Conservation (phyloP, 2,329 filamentous ascomycete species). For the Aotearoamyces nothofagi region DNA sequence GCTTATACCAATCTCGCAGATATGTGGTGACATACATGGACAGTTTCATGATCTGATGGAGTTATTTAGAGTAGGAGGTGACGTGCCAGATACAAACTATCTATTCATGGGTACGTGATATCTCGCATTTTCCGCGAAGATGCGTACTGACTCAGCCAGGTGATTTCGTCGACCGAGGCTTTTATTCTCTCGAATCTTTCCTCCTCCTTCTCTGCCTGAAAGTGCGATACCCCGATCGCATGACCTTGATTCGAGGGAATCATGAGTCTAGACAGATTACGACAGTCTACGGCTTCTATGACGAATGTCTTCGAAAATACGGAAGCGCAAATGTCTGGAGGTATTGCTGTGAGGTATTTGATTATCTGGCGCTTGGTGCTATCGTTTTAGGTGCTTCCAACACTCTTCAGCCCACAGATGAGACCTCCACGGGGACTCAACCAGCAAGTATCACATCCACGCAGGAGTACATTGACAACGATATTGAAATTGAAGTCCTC, state of each 20-base stretch:
- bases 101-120: conserved; percentile 76
- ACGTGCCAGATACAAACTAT: conserved; percentile 91
- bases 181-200: conserved; percentile 96
- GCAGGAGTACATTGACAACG: conserved; percentile 42
- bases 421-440: conserved; percentile 24
- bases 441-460: conserved; percentile 30
- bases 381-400: conserved; percentile 84
- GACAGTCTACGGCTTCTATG: conserved; percentile 95
- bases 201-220: conserved; percentile 90
- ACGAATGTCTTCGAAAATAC: conserved; percentile 92
- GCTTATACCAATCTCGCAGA: conserved; percentile 28
- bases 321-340: conserved; percentile 94
- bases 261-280: conserved; percentile 96
- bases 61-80: conserved; percentile 82
- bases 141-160: conserved; percentile 31
- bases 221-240: conserved; percentile 92
- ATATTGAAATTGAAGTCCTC: conserved; percentile 86
- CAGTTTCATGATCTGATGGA: conserved; percentile 98
- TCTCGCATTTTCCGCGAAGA: not conserved
- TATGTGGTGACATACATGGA: conserved; percentile 94
- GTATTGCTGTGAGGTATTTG: conserved; percentile 95
- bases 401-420: conserved; percentile 32
- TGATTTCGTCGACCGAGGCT: conserved; percentile 94
- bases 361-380: conserved; percentile 94
- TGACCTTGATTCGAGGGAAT: conserved; percentile 89